Percentiles rank a stretch among this genome's conserved stretches.
phyloP scores from a whole-genome alignment of 768 basidiomycete genomes.

The Rhizopogon vinicolor region DNA sequence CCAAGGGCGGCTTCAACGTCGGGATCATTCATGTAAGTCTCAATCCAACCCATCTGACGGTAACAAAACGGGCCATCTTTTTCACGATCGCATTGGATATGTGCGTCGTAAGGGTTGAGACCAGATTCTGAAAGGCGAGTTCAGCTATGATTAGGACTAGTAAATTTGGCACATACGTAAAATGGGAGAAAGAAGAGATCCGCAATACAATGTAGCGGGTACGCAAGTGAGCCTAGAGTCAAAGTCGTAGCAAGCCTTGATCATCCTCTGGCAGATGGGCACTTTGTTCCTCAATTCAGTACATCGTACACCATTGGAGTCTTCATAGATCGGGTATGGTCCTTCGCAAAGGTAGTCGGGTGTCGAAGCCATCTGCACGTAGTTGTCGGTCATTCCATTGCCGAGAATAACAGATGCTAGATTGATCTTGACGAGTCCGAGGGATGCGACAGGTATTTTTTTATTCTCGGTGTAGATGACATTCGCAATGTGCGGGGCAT shows the following conservation, averaged over 20 bases:
- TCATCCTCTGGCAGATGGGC: conserved; percentile 69
- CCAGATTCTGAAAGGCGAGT: conserved; percentile 46
- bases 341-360: conserved; percentile 83
- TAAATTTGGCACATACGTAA: conserved; percentile 46
- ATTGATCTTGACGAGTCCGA: conserved; percentile 67
- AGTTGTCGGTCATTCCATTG: conserved; percentile 84
- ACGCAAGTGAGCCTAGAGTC: conserved; percentile 61
- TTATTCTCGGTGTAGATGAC: conserved; percentile 79
- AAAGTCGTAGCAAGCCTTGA: conserved; percentile 65
- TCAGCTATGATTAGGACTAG: background rate
- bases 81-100: conserved; percentile 63
- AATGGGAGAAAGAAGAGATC: conserved; percentile 64
- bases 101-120: conserved; percentile 87
- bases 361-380: conserved; percentile 72
- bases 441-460: conserved; percentile 37
- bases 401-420: conserved; percentile 81
- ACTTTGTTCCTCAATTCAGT: conserved; percentile 55
- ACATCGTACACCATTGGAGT: conserved; percentile 65
- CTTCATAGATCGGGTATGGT: conserved; percentile 77
- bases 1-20: conserved; percentile 78
- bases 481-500: conserved; percentile 81
- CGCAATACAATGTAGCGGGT: conserved; percentile 78
- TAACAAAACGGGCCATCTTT: conserved; percentile 77
- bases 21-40: conserved; percentile 80
- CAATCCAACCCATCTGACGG: conserved; percentile 80